Evolutionary conservation across 495 filamentous ascomycete genomes (phyloP).

Genomic region (Podospora appendiculata): DNA sequence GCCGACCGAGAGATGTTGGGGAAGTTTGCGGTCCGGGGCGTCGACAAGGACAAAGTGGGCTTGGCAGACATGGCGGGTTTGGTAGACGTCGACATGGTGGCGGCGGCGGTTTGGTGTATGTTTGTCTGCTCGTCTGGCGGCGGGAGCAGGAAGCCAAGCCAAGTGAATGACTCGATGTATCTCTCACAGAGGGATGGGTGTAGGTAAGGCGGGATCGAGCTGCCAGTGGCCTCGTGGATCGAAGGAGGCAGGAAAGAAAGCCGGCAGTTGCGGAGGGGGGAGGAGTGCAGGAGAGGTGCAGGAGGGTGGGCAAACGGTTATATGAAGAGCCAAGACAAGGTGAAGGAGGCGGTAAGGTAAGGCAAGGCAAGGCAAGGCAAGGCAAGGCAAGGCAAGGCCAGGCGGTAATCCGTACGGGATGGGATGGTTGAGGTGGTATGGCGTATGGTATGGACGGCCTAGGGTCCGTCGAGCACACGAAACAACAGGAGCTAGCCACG

Average conservation of each 20-base stretch:
- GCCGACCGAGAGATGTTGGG: constrained; percentile 63
- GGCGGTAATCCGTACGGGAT: no score
- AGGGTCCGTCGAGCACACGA: constrained; percentile 9
- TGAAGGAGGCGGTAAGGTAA: constrained; percentile 13
- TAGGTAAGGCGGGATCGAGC: constrained; percentile 11
- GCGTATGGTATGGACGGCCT: background rate
- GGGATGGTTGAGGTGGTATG: no score
- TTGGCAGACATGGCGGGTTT: constrained; percentile 48
- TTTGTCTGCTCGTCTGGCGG: no score
- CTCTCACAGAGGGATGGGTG: constrained; percentile 16
- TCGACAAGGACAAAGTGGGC: constrained; percentile 64
- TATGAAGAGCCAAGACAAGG: constrained; percentile 25
- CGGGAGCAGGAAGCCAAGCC: constrained; percentile 17
- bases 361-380: background rate
- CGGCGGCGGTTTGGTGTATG: no score
- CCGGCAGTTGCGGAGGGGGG: constrained; percentile 27
- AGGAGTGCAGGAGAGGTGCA: constrained; percentile 18
- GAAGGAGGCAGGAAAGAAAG: constrained; percentile 17
- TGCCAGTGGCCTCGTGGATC: constrained; percentile 23
- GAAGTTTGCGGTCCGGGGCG: constrained; percentile 67
- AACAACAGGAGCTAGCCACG: constrained; percentile 13
- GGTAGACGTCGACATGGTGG: no score
- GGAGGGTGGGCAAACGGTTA: constrained; percentile 29
- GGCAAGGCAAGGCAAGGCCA: background rate
- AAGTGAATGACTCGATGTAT: constrained; percentile 35